phyloP scores from a whole-genome alignment of 441 rosid genomes.

The Capsella rubella region DNA sequence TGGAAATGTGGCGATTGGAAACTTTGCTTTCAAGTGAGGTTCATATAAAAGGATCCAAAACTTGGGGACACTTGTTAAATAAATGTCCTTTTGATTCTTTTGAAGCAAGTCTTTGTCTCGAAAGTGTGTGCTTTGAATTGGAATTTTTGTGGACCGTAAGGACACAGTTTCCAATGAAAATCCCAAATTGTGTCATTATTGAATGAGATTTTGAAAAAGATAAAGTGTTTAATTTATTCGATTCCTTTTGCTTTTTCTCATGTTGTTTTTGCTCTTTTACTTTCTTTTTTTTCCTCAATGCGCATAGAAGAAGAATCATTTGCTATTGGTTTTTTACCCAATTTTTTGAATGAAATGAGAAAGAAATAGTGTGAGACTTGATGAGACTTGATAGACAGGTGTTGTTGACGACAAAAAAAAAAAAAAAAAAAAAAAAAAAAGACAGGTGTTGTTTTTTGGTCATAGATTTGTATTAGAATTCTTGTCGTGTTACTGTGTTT shows the following conservation, averaged over 20 bases:
- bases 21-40: conserved; percentile 48
- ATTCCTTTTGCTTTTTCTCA: conserved; percentile 28
- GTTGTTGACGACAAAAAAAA: too few species aligned
- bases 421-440: too few species aligned
- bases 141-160: conserved; percentile 50
- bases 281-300: conserved; percentile 20
- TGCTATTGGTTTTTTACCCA: not conserved
- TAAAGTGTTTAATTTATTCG: conserved; percentile 35
- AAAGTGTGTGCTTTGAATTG: conserved; percentile 63
- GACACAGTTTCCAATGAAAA: conserved; percentile 35
- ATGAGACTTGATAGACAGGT: conserved; percentile 21
- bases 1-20: not conserved
- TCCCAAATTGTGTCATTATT: conserved; percentile 42
- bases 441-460: conserved; percentile 37
- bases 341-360: not conserved
- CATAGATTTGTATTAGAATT: conserved; percentile 5
- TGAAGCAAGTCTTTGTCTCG: conserved; percentile 35
- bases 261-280: conserved; percentile 29
- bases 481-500: not conserved
- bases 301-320: conserved; percentile 40
- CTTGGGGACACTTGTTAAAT: conserved; percentile 29
- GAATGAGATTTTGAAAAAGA: conserved; percentile 35
- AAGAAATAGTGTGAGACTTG: conserved; percentile 10
- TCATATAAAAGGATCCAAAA: conserved; percentile 48
- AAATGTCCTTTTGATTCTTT: conserved; percentile 43